Evolutionary conservation across 805 yeast species (phyloP).

Genomic region (Starmerella apicola): DNA sequence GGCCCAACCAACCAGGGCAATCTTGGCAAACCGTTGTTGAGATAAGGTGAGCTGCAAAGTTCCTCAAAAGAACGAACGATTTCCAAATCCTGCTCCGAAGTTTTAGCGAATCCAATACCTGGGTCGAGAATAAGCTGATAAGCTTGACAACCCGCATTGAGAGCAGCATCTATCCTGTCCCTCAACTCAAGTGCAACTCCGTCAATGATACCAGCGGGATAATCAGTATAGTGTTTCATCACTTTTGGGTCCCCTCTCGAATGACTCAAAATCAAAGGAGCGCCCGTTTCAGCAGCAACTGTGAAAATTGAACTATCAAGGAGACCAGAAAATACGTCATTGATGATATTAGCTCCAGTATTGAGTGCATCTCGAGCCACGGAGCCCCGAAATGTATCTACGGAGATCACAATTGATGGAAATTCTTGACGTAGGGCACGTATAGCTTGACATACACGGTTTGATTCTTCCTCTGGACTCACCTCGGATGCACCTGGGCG

Average conservation of each 20-base stretch:
- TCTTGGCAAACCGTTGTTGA: slow-evolving; percentile 24
- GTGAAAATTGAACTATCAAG: slow-evolving; percentile 55
- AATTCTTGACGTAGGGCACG: slow-evolving; percentile 40
- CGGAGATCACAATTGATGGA: slow-evolving; percentile 44
- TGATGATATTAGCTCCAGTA: slow-evolving; percentile 82
- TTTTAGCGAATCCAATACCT: slow-evolving; percentile 94
- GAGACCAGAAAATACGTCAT: slow-evolving; percentile 76
- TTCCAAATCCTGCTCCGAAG: slow-evolving; percentile 52
- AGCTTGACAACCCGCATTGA: slow-evolving; percentile 51
- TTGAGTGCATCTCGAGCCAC: slow-evolving; percentile 60
- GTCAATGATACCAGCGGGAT: slow-evolving; percentile 37
- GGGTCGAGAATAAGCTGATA: slow-evolving; percentile 94
- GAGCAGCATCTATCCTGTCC: slow-evolving; percentile 42
- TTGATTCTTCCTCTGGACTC: slow-evolving; percentile 50
- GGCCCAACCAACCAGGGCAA: slow-evolving; percentile 74
- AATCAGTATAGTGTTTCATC: slow-evolving; percentile 51
- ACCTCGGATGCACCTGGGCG: slow-evolving; percentile 69
- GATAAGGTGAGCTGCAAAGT: slow-evolving; percentile 21
- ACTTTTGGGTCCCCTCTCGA: slow-evolving; percentile 69
- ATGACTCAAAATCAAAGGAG: slow-evolving; percentile 73
- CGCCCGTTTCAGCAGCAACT: slow-evolving; percentile 51
- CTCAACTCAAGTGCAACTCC: slow-evolving; percentile 58
- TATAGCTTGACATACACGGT: slow-evolving; percentile 59
- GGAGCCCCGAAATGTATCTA: slow-evolving; percentile 73
- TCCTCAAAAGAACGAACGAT: slow-evolving; percentile 35